Percentiles rank a stretch among this genome's conserved stretches.
These are phyloP conservation scores for Cymbidium sinense DNA, from an alignment of 106 monocot genomes.

Conservation along the genomic window DNA sequence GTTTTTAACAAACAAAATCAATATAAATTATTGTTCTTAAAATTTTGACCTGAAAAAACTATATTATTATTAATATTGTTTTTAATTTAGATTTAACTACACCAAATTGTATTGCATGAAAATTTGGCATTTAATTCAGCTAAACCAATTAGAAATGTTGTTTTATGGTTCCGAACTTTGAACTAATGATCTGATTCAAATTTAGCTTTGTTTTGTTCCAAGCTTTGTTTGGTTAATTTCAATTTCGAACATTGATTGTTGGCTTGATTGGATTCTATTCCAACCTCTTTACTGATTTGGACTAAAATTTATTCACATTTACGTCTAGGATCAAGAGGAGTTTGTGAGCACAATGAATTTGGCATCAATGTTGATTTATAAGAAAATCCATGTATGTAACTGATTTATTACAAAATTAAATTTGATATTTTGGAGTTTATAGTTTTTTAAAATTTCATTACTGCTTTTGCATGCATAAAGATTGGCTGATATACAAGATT, in stretches of 20 bases:
- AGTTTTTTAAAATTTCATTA: neutral
- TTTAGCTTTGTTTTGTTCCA: neutral
- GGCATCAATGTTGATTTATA: too few relatives aligned
- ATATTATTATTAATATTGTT: too few relatives aligned
- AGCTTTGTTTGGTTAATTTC: neutral
- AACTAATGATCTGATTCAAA: neutral
- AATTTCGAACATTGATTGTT: neutral
- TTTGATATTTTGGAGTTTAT: too few relatives aligned
- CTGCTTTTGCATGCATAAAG: neutral
- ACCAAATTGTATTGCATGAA: neutral
- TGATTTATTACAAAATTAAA: too few relatives aligned
- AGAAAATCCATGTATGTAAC: too few relatives aligned
- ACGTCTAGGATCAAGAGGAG: neutral
- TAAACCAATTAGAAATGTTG: neutral
- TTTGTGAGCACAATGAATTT: neutral
- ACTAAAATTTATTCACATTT: neutral
- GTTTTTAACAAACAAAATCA: neutral
- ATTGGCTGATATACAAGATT: neutral
- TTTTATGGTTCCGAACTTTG: neutral
- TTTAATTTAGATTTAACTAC: neutral
- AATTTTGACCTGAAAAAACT: neutral
- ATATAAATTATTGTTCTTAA: neutral
- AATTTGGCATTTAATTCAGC: neutral
- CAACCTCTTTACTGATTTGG: neutral
- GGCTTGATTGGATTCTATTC: neutral